phyloP scores from a whole-genome alignment of 108 stramenopile genomes.

The Fistulifera pelliculosa region DNA sequence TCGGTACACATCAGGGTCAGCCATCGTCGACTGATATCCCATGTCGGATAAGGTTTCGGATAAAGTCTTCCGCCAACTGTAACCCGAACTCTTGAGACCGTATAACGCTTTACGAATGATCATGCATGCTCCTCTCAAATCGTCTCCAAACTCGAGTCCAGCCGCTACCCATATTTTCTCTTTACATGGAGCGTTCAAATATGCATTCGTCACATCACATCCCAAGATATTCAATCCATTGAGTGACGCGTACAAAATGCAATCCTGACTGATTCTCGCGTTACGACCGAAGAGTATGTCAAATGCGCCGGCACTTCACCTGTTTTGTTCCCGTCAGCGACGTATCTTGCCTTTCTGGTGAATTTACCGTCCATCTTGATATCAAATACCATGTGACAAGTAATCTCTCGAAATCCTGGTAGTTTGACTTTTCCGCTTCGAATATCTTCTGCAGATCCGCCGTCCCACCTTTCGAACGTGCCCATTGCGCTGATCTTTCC shows the following conservation, averaged over 20 bases:
- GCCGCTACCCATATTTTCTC: conserved; percentile 23
- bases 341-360: conserved; percentile 24
- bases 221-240: conserved; percentile 24
- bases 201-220: conserved; percentile 24
- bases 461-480: conserved; percentile 21
- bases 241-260: conserved; percentile 22
- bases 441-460: neutral
- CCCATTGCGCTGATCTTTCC: conserved; percentile 8
- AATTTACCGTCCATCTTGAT: conserved; percentile 35
- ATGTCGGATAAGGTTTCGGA: neutral
- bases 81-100: conserved; percentile 16
- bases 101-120: conserved; percentile 20
- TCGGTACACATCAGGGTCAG: conserved; percentile 18
- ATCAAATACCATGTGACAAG: conserved; percentile 36
- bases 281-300: conserved; percentile 10
- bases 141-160: conserved; percentile 1
- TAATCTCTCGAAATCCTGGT: conserved; percentile 25
- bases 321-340: conserved; percentile 11
- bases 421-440: neutral
- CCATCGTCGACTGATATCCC: neutral
- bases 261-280: conserved; percentile 26
- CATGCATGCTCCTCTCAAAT: conserved; percentile 7
- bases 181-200: conserved; percentile 16
- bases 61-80: conserved; percentile 1
- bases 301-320: neutral